Percentiles rank a stretch among this genome's conserved stretches.
These are phyloP conservation scores for Sequoiadendron giganteum DNA, from an alignment of 75 land plant genomes.

Conservation along the genomic window DNA sequence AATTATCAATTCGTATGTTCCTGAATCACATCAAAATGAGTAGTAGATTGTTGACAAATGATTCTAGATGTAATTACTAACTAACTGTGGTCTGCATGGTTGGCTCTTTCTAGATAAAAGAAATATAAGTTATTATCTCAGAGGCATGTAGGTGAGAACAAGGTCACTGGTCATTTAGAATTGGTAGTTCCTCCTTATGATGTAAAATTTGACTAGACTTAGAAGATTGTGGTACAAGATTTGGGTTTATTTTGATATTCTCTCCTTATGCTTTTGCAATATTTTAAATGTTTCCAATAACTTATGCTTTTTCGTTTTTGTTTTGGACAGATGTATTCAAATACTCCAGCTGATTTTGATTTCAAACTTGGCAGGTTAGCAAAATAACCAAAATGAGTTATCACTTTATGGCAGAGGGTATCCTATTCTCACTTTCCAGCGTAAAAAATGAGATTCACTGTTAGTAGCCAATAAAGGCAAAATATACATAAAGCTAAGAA, in stretches of 20 bases:
- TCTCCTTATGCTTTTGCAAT: background rate
- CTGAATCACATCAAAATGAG: background rate
- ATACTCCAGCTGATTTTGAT: slow-evolving; percentile 91
- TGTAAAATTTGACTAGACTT: background rate
- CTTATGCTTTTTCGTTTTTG: background rate
- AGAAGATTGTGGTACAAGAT: background rate
- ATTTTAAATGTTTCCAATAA: background rate
- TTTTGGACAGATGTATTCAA: slow-evolving; percentile 68
- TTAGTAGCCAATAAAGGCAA: background rate
- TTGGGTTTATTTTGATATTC: background rate
- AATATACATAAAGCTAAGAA: background rate
- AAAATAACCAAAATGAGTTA: background rate
- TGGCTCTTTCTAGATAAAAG: background rate
- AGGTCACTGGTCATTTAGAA: background rate
- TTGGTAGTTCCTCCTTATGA: background rate
- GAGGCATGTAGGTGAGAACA: background rate
- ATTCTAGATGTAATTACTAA: background rate
- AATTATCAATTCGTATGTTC: background rate
- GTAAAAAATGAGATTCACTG: background rate
- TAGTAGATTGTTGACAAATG: background rate
- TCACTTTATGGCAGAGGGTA: background rate
- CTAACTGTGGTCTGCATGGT: background rate
- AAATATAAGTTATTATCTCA: background rate
- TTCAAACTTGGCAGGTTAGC: slow-evolving; percentile 81
- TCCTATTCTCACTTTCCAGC: background rate